Evolutionary conservation across 768 basidiomycete species (phyloP).

Genomic region (Panaeolus cyanescens): DNA sequence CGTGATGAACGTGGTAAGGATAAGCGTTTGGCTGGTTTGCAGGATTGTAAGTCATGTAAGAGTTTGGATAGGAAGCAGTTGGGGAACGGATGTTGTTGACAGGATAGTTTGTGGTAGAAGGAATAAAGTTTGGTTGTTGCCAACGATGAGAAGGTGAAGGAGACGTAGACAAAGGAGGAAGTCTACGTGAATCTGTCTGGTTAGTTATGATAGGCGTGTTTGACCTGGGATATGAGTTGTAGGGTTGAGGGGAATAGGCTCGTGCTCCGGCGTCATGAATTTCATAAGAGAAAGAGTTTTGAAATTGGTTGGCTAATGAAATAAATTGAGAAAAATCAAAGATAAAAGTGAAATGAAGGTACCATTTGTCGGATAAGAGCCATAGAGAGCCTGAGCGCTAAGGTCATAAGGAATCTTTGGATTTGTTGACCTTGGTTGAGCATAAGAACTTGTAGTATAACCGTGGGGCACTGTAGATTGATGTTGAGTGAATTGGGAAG

Average conservation of each 20-base stretch:
- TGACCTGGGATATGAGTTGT: slow-evolving; percentile 49
- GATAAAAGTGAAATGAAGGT: slow-evolving; percentile 16
- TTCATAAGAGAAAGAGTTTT: slow-evolving; percentile 54
- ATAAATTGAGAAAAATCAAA: slow-evolving; percentile 38
- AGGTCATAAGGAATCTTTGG: slow-evolving; percentile 54
- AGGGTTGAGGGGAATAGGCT: slow-evolving; percentile 52
- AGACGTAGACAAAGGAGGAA: slow-evolving; percentile 56
- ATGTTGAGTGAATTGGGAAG: slow-evolving; percentile 1
- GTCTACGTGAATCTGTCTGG: slow-evolving; percentile 54
- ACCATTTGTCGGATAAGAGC: slow-evolving; percentile 33
- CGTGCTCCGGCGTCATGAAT: slow-evolving; percentile 40
- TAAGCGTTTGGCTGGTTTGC: slow-evolving; percentile 37
- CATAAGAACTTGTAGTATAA: slow-evolving; percentile 54
- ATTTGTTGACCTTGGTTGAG: slow-evolving; percentile 66
- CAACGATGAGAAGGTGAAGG: slow-evolving; percentile 51
- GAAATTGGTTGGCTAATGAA: slow-evolving; percentile 46
- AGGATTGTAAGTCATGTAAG: slow-evolving; percentile 51
- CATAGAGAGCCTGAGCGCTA: slow-evolving; percentile 48
- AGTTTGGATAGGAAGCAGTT: slow-evolving; percentile 59
- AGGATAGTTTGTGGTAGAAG: slow-evolving; percentile 35
- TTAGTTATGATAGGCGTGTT: slow-evolving; percentile 49
- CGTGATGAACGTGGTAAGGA: slow-evolving; percentile 41
- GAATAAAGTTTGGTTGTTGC: slow-evolving; percentile 37
- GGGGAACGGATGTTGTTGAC: slow-evolving; percentile 61
- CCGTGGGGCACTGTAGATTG: slow-evolving; percentile 57